phyloP scores from a whole-genome alignment of 805 yeast species.

The Kluyveromyces starmeri region DNA sequence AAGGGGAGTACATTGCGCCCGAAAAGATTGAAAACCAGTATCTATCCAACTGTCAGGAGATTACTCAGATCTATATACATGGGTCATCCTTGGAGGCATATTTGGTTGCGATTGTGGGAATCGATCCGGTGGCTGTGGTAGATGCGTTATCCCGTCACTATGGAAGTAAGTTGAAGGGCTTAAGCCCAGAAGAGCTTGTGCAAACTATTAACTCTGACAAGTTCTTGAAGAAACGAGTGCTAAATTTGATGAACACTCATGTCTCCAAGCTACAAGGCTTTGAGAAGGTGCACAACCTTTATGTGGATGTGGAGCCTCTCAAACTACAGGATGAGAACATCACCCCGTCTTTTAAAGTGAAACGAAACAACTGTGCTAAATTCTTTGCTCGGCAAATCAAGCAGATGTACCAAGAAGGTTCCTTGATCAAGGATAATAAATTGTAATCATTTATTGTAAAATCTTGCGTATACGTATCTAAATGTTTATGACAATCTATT shows the following conservation, averaged over 20 bases:
- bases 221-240: constrained; percentile 12
- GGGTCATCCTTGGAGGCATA: constrained; percentile 53
- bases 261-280: constrained; percentile 44
- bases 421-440: constrained; percentile 23
- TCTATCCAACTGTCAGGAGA: constrained; percentile 40
- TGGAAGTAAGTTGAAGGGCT: constrained; percentile 20
- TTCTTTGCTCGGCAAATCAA: constrained; percentile 34
- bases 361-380: constrained; percentile 41
- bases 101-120: constrained; percentile 54
- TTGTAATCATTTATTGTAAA: constrained; percentile 10
- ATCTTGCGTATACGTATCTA: no score
- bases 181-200: constrained; percentile 25
- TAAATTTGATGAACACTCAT: constrained; percentile 16
- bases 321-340: constrained; percentile 51
- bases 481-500: no score
- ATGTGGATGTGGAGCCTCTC: constrained; percentile 49
- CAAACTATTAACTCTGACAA: constrained; percentile 15
- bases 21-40: constrained; percentile 65
- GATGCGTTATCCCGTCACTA: constrained; percentile 25
- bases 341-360: constrained; percentile 59
- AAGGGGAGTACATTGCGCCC: constrained; percentile 65
- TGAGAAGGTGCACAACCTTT: constrained; percentile 51
- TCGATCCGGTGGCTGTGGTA: constrained; percentile 41
- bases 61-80: constrained; percentile 49
- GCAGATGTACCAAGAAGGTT: constrained; percentile 43